phyloP scores from a whole-genome alignment of 1,284 basidiomycete genomes.

The Peniophora sp. region DNA sequence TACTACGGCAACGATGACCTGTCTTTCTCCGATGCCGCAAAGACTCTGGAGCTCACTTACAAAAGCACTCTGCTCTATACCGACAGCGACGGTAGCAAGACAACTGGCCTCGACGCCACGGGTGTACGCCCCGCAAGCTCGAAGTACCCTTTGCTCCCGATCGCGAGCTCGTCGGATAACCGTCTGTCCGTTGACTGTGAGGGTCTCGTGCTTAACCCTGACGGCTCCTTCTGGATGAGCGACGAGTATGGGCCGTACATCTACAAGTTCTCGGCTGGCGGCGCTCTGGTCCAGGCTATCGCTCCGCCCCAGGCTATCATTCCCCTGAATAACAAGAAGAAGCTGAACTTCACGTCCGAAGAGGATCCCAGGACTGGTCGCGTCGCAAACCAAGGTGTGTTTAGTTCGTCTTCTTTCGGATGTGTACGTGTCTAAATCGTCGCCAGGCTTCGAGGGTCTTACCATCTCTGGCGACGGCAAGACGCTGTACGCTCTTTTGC shows the following conservation, averaged over 20 bases:
- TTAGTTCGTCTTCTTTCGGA: too few relatives aligned
- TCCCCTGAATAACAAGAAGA: conserved; percentile 34
- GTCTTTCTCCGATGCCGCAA: conserved; percentile 39
- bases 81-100: conserved; percentile 41
- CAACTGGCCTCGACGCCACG: conserved; percentile 55
- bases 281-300: conserved; percentile 47
- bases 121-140: conserved; percentile 33
- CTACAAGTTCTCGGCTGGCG: conserved; percentile 41
- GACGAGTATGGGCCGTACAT: conserved; percentile 71
- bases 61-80: conserved; percentile 44
- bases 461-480: conserved; percentile 41
- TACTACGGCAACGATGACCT: conserved; percentile 43
- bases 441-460: conserved; percentile 60
- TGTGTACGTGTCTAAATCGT: too few relatives aligned
- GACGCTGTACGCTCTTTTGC: conserved; percentile 54
- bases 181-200: conserved; percentile 55
- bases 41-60: conserved; percentile 49
- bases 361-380: conserved; percentile 44
- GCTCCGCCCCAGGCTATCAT: conserved; percentile 53
- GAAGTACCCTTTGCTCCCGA: conserved; percentile 34
- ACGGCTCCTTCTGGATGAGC: conserved; percentile 58
- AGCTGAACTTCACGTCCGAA: conserved; percentile 48
- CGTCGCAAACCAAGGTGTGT: conserved; percentile 36
- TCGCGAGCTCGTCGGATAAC: conserved; percentile 33
- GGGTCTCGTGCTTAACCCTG: conserved; percentile 48